Conservation (phyloP, 306 rosid species). For the Cercis canadensis region DNA sequence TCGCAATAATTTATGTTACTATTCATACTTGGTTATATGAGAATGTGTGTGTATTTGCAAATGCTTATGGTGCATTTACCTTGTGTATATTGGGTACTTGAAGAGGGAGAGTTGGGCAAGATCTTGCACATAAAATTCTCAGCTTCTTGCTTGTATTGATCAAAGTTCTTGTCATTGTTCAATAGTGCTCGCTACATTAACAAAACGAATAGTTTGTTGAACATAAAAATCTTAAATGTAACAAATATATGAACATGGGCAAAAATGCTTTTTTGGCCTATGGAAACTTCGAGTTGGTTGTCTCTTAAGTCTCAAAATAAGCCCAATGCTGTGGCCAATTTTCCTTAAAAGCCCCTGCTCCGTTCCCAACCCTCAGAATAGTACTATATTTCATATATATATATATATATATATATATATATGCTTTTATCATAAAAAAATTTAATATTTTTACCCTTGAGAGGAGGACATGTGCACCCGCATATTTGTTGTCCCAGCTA, state of each 20-base stretch:
- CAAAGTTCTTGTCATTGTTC: slow-evolving; percentile 67
- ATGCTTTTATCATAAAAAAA: neutral
- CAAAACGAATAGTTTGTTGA: neutral
- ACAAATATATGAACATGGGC: too few relatives aligned
- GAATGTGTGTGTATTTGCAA: too few relatives aligned
- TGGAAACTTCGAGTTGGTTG: too few relatives aligned
- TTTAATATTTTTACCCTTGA: slow-evolving; percentile 65
- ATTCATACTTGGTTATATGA: too few relatives aligned
- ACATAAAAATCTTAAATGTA: neutral
- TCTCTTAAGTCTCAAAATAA: too few relatives aligned
- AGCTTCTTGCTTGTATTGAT: slow-evolving; percentile 70
- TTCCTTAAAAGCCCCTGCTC: too few relatives aligned
- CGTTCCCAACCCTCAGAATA: too few relatives aligned
- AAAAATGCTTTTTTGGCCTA: too few relatives aligned
- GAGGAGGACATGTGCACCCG: slow-evolving; percentile 86
- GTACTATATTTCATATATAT: too few relatives aligned
- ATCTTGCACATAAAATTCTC: slow-evolving; percentile 87
- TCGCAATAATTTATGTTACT: too few relatives aligned
- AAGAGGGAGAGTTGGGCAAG: slow-evolving; percentile 84
- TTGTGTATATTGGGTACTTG: slow-evolving; percentile 86
- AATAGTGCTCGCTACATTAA: slow-evolving; percentile 61
- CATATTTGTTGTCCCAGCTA: slow-evolving; percentile 98
- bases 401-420: too few relatives aligned
- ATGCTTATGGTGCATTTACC: slow-evolving; percentile 48
- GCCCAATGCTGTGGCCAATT: too few relatives aligned